Evolutionary conservation across 106 monocot species (phyloP), one percentile per base, ranked within the genome.

Genomic region (Cymbidium sinense): DNA sequence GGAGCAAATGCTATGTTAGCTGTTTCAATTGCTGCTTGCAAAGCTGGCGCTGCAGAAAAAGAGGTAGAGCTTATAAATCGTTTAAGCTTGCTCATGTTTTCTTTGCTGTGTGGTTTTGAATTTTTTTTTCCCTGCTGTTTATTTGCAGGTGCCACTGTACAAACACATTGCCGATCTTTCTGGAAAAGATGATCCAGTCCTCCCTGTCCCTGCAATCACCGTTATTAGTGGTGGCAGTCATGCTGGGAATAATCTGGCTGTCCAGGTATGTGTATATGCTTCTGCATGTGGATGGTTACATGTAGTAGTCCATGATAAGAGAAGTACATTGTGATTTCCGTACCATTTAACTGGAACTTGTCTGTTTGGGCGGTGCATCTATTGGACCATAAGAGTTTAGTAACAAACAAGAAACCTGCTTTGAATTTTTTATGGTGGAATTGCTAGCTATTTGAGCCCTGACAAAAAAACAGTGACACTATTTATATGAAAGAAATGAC

Each of bases 31-130:
- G 99, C 99, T 80, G 99, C 95, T 52, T 99, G 99, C 77, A 99
- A 95, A 87, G 99, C 99, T 77, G 99, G 99, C 73, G 99, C 95
- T 85, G 92, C 99, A 78, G 99, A 99, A 86, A 95, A 95, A 76
- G 95, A 95, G 88, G 95, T 78, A 77, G 64, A 64, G 2, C 25
- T 77, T 78, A 39, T 29, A 69, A 71, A 30, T 67, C 31, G 13
- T 67, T 29, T 30, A 33, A 31, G 33, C 25, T 33, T 67, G 3
- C 12, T 67, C 9, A 34, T 31, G 2, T 5, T 23, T 35, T 11
- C 27, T n/a, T 72, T 12, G 1, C 70, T 84, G 33, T 23, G 55
- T 61, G 2, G 19, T 75, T 76, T 12, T 41, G n/a, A n/a, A 31
- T 64, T 10, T 77, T 69, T 47, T 64, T 29, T 64, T 79, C 20